These are phyloP conservation scores for Casuarina glauca DNA, from an alignment of 306 rosid genomes.

Conservation along the genomic window DNA sequence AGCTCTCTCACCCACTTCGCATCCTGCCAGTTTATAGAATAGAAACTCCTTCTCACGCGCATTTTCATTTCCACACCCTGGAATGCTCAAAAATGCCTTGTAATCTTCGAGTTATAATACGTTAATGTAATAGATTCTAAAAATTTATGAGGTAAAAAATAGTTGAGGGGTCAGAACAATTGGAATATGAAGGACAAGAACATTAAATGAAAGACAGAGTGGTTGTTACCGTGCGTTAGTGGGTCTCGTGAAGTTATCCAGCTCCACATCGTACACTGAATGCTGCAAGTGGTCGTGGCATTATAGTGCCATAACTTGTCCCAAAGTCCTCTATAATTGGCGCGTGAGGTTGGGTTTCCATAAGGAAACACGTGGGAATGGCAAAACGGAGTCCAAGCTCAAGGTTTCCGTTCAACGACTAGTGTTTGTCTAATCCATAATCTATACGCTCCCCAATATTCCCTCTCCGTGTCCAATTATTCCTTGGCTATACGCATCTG, in stretches of 20 bases:
- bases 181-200: too few species aligned
- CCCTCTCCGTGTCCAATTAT: slow-evolving; percentile 88
- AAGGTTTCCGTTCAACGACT: slow-evolving; percentile 49
- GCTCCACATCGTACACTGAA: neutral
- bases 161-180: too few species aligned
- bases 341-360: neutral
- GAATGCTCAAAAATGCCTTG: too few species aligned
- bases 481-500: slow-evolving; percentile 44
- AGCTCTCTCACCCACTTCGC: neutral
- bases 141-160: too few species aligned
- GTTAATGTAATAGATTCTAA: too few species aligned
- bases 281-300: neutral
- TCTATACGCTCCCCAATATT: slow-evolving; percentile 65
- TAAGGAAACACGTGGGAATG: slow-evolving; percentile 24
- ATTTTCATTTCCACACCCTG: too few species aligned
- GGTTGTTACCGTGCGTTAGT: neutral
- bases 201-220: too few species aligned
- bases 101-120: too few species aligned
- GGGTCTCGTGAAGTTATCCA: neutral
- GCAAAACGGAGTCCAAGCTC: slow-evolving; percentile 18
- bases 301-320: neutral
- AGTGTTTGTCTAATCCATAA: slow-evolving; percentile 51
- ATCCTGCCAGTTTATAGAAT: too few species aligned
- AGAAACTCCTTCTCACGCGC: too few species aligned
- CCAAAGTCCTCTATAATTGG: neutral